phyloP scores from a whole-genome alignment of 495 filamentous ascomycete species.

The Cladorrhinum samala region DNA sequence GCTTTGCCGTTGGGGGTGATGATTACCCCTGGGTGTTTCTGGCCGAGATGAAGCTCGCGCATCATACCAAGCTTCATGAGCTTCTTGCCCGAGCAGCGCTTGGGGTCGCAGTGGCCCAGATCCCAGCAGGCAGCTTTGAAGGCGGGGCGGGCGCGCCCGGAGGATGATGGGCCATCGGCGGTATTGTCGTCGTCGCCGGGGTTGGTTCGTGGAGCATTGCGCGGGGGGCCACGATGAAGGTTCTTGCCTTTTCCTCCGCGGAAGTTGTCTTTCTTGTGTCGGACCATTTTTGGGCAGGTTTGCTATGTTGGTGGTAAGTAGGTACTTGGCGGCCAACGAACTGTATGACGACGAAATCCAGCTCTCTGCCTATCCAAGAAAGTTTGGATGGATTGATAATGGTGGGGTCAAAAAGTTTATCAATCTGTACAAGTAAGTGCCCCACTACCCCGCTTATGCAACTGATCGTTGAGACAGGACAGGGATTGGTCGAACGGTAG shows the following conservation, averaged over 20 bases:
- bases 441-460: slow-evolving; percentile 12
- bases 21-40: slow-evolving; percentile 83
- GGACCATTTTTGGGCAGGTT: slow-evolving; percentile 56
- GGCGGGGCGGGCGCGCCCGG: slow-evolving; percentile 43
- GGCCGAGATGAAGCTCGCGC: slow-evolving; percentile 86
- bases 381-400: neutral
- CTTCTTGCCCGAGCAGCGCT: slow-evolving; percentile 91
- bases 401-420: slow-evolving; percentile 8
- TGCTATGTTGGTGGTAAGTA: neutral
- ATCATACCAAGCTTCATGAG: slow-evolving; percentile 88
- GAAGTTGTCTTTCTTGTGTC: slow-evolving; percentile 90
- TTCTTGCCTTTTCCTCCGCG: slow-evolving; percentile 64
- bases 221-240: slow-evolving; percentile 36
- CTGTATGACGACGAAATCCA: neutral
- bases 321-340: too few relatives aligned
- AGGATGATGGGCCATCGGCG: slow-evolving; percentile 20
- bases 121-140: slow-evolving; percentile 98
- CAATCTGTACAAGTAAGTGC: neutral
- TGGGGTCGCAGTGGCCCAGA: slow-evolving; percentile 93
- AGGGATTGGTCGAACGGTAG: neutral
- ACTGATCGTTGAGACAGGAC: slow-evolving; percentile 3
- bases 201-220: slow-evolving; percentile 24
- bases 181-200: slow-evolving; percentile 27
- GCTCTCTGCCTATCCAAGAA: neutral
- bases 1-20: slow-evolving; percentile 90